phyloP scores from a whole-genome alignment of 2,329 filamentous ascomycete species.

The Xylariaceae sp. region DNA sequence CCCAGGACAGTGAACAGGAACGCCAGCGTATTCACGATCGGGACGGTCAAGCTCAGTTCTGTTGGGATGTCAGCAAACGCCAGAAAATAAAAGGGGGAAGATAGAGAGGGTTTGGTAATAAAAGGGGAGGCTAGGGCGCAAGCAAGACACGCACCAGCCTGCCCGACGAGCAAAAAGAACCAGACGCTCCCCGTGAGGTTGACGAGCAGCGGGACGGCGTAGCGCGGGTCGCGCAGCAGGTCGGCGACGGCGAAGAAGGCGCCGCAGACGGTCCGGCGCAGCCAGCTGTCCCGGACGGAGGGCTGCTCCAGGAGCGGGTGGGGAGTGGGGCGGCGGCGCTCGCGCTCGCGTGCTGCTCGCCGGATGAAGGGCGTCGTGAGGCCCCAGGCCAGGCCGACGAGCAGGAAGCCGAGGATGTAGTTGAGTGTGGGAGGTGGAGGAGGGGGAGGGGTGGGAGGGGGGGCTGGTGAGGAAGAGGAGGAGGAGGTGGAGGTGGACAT shows the following conservation, averaged over 20 bases:
- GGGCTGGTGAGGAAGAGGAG: no score
- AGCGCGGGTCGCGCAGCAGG: slow-evolving; percentile 70
- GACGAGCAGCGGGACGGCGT: slow-evolving; percentile 75
- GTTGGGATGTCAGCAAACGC: no score
- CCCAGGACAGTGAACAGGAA: slow-evolving; percentile 94
- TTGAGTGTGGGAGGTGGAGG: slow-evolving; percentile 61
- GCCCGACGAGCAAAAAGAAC: slow-evolving; percentile 92
- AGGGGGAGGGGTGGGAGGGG: no score
- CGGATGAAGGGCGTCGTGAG: slow-evolving; percentile 91
- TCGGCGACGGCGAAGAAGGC: slow-evolving; percentile 71
- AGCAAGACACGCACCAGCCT: slow-evolving; percentile 82
- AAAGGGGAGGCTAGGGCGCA: no score
- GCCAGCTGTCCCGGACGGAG: slow-evolving; percentile 47
- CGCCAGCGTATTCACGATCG: slow-evolving; percentile 87
- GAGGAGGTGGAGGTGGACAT: no score
- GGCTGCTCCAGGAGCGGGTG: slow-evolving; percentile 47
- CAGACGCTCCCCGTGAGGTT: slow-evolving; percentile 92
- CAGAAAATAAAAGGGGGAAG: slow-evolving; percentile 2
- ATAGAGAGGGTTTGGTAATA: neutral
- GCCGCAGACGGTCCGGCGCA: slow-evolving; percentile 55
- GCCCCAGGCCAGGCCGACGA: slow-evolving; percentile 89
- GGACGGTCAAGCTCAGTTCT: slow-evolving; percentile 90
- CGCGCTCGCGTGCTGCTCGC: slow-evolving; percentile 70
- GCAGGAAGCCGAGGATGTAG: slow-evolving; percentile 81
- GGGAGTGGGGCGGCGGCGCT: slow-evolving; percentile 49